Conservation (phyloP, 2,329 filamentous ascomycete genomes). For the Davidsoniella eucalypti region DNA sequence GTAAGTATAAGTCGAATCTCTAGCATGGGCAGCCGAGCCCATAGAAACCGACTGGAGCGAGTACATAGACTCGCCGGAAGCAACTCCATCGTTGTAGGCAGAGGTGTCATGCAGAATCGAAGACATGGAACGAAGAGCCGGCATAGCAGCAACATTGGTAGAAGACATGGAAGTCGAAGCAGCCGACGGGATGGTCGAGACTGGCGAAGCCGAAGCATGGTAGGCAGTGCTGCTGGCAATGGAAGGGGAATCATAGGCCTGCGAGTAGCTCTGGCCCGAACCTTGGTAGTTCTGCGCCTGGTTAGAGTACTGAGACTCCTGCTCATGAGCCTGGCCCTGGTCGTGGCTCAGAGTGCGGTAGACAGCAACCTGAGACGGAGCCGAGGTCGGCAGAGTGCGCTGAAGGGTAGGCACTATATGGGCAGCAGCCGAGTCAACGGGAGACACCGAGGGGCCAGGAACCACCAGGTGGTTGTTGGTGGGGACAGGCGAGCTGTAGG, state of each 20-base stretch:
- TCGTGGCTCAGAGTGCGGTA: neutral
- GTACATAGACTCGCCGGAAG: slow-evolving; percentile 2
- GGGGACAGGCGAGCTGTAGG: neutral
- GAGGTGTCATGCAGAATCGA: neutral
- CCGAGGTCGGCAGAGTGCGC: neutral
- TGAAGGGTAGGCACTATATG: neutral
- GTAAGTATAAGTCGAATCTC: neutral
- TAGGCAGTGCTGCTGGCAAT: too few species aligned
- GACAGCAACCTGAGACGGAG: neutral
- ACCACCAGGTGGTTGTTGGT: neutral
- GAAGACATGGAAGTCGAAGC: neutral
- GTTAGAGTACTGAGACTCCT: neutral
- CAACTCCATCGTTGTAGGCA: neutral
- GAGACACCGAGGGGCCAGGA: neutral
- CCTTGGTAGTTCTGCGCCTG: too few species aligned
- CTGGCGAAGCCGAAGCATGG: neutral
- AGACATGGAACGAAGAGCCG: neutral
- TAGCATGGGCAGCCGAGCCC: neutral
- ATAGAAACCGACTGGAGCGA: neutral
- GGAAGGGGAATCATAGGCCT: neutral
- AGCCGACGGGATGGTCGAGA: neutral
- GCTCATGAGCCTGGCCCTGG: neutral
- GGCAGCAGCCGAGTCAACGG: too few species aligned
- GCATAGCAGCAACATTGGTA: neutral
- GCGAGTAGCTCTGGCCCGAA: neutral